Evolutionary conservation across 495 filamentous ascomycete species (phyloP).

Genomic region (Trypethelium eluteriae): DNA sequence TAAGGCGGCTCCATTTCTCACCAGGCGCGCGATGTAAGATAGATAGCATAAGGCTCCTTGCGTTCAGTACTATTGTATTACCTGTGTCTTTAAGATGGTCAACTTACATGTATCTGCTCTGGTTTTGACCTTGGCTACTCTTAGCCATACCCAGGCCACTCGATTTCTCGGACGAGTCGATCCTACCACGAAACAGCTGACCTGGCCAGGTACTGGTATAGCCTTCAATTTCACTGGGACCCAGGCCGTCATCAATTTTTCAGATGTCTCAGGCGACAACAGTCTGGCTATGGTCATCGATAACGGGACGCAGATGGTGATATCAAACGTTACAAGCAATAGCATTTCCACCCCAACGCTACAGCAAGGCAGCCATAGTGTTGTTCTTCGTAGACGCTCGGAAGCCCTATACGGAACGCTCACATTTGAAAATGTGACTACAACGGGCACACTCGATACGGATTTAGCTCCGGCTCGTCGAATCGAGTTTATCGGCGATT

Average conservation of each 20-base stretch:
- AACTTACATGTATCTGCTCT: background rate
- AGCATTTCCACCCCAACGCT: slow-evolving; percentile 17
- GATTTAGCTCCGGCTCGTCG: slow-evolving; percentile 8
- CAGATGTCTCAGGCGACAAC: slow-evolving; percentile 16
- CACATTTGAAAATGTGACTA: slow-evolving; percentile 18
- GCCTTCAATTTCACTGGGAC: slow-evolving; percentile 20
- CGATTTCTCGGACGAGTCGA: slow-evolving; percentile 21
- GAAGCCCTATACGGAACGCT: slow-evolving; percentile 18
- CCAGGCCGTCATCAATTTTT: slow-evolving; percentile 17
- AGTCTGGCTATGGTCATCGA: slow-evolving; percentile 21
- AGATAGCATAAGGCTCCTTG: background rate
- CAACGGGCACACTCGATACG: slow-evolving; percentile 14
- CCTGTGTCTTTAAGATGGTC: background rate
- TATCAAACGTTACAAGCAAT: slow-evolving; percentile 16
- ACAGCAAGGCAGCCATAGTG: slow-evolving; percentile 15
- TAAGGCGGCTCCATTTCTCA: background rate
- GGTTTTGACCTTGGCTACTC: background rate
- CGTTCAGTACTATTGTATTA: background rate
- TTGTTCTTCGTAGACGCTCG: slow-evolving; percentile 22
- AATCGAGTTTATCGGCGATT: slow-evolving; percentile 22
- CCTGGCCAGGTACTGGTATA: slow-evolving; percentile 22
- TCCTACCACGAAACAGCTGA: slow-evolving; percentile 18
- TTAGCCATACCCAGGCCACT: slow-evolving; percentile 9
- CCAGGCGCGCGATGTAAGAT: background rate
- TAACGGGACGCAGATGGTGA: slow-evolving; percentile 16